Conservation (phyloP, 441 rosid genomes). For the Erysimum pusillum region DNA sequence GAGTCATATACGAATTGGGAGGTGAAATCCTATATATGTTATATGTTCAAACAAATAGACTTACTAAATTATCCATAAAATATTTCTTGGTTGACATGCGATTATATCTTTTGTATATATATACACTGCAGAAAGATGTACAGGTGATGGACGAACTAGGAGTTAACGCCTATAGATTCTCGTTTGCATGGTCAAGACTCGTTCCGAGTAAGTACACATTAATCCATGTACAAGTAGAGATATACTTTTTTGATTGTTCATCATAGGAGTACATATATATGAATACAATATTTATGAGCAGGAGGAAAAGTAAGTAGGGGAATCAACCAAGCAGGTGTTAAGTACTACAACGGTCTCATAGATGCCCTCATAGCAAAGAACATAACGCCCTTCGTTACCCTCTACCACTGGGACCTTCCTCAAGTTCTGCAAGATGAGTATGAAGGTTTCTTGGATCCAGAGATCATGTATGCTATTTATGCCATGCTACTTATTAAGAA, state of each 20-base stretch:
- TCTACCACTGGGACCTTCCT: constrained; percentile 48
- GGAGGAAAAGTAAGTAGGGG: constrained; percentile 40
- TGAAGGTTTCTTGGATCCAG: constrained; percentile 38
- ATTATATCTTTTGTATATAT: no score
- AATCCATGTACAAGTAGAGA: not conserved
- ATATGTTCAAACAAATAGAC: not conserved
- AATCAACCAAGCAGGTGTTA: constrained; percentile 27
- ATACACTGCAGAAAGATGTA: constrained; percentile 29
- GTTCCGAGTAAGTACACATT: constrained; percentile 30
- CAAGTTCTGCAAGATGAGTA: constrained; percentile 45
- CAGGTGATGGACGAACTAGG: constrained; percentile 14
- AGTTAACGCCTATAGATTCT: constrained; percentile 36
- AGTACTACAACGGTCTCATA: constrained; percentile 27
- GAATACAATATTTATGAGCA: constrained; percentile 9
- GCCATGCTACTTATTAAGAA: constrained; percentile 10
- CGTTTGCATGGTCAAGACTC: constrained; percentile 45
- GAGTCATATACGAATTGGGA: constrained; percentile 24
- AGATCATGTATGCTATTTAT: constrained; percentile 33
- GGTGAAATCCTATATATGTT: not conserved
- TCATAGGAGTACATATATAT: no score
- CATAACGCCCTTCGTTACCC: constrained; percentile 44
- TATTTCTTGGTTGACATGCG: not conserved
- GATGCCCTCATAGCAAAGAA: constrained; percentile 9
- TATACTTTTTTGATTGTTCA: no score
- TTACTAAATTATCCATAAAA: not conserved